These are phyloP conservation scores for Trichocladium uniseriatum DNA, from an alignment of 495 filamentous ascomycete species.

Conservation along the genomic window DNA sequence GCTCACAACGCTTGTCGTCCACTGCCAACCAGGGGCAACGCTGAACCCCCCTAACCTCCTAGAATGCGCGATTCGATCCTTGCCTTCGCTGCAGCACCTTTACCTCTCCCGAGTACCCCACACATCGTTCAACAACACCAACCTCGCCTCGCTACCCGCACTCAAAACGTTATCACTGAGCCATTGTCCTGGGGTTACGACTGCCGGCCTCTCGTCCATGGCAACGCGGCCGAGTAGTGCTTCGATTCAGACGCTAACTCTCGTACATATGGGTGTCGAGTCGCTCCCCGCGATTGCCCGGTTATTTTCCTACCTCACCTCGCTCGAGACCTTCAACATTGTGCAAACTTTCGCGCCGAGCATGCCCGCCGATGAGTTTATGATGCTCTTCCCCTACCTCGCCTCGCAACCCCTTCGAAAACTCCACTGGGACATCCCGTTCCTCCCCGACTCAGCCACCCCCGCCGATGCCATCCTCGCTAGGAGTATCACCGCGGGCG, in stretches of 20 bases:
- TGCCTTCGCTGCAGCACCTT: conserved; percentile 64
- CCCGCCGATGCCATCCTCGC: conserved; percentile 63
- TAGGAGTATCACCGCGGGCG: conserved; percentile 54
- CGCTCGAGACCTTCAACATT: conserved; percentile 57
- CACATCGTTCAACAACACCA: conserved; percentile 61
- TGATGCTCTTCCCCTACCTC: conserved; percentile 59
- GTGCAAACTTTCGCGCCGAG: conserved; percentile 56
- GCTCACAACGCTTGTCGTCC: conserved; percentile 66
- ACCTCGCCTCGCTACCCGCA: conserved; percentile 59
- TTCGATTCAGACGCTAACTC: conserved; percentile 49
- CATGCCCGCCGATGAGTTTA: conserved; percentile 49
- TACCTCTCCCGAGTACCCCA: conserved; percentile 64
- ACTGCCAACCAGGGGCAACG: conserved; percentile 53
- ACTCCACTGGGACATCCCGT: conserved; percentile 75
- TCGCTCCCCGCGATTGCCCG: conserved; percentile 64
- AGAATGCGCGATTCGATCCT: conserved; percentile 50
- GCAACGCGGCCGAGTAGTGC: conserved; percentile 48
- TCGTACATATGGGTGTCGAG: conserved; percentile 57
- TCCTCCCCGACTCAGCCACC: conserved; percentile 31
- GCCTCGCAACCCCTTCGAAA: conserved; percentile 56
- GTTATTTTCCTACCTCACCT: conserved; percentile 56
- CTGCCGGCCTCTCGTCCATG: conserved; percentile 64
- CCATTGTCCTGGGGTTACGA: conserved; percentile 67
- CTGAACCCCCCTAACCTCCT: conserved; percentile 59
- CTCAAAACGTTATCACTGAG: conserved; percentile 68